A percentile compares a stretch with the other conserved stretches of the same genome.
phyloP scores from a whole-genome alignment of 371 early-diverging fungal genomes.

The Mortierella sp. region DNA sequence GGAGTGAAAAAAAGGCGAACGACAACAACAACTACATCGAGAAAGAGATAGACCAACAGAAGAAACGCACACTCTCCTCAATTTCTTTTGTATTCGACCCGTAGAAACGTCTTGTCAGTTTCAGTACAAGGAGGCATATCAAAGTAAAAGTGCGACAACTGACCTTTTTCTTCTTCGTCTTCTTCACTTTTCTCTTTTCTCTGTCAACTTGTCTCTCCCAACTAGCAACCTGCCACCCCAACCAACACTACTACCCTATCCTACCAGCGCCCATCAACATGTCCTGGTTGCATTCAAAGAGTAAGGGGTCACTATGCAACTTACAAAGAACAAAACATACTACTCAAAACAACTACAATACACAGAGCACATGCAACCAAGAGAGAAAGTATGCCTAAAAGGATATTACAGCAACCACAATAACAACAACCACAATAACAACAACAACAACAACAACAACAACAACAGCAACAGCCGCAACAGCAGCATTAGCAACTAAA shows the following conservation, averaged over 20 bases:
- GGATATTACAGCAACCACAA: not conserved
- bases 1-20: not conserved
- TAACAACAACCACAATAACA: not conserved
- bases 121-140: not conserved
- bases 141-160: no score
- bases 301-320: constrained; percentile 25
- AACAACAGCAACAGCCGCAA: not conserved
- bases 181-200: not conserved
- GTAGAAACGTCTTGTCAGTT: not conserved
- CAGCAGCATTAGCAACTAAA: not conserved
- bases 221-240: not conserved
- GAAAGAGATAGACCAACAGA: not conserved
- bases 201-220: not conserved
- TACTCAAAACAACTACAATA: not conserved
- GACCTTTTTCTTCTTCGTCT: not conserved
- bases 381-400: not conserved
- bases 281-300: constrained; percentile 59
- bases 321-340: not conserved
- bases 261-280: constrained; percentile 17
- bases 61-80: not conserved
- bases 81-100: not conserved
- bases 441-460: not conserved
- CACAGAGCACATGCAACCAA: not conserved
- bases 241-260: not conserved
- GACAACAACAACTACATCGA: not conserved